Conservation (phyloP, 768 basidiomycete genomes). For the Serendipita vermifera region DNA sequence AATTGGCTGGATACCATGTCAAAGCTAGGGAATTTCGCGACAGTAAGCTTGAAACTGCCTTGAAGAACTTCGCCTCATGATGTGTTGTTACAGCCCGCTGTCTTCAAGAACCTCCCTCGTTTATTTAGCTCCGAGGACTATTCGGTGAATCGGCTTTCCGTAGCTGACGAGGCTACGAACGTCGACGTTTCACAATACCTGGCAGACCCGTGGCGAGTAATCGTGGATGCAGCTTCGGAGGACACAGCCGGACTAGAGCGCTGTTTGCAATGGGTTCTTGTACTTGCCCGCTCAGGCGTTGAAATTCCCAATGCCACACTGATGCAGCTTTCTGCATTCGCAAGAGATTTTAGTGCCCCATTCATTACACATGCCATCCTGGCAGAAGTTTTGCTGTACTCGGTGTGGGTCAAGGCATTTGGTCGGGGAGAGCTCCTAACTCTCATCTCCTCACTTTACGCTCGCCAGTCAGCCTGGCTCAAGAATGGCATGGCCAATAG, state of each 20-base stretch:
- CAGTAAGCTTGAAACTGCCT: slow-evolving; percentile 32
- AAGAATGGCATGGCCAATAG: slow-evolving; percentile 26
- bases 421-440: slow-evolving; percentile 47
- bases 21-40: slow-evolving; percentile 22
- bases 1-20: slow-evolving; percentile 44
- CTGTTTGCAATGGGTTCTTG: slow-evolving; percentile 45
- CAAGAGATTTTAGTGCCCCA: slow-evolving; percentile 27
- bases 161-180: slow-evolving; percentile 23
- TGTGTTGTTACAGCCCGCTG: slow-evolving; percentile 9
- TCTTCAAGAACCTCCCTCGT: slow-evolving; percentile 29
- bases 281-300: slow-evolving; percentile 51
- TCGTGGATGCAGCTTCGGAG: slow-evolving; percentile 32
- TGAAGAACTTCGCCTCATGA: neutral
- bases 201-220: slow-evolving; percentile 44
- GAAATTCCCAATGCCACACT: slow-evolving; percentile 44
- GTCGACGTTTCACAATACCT: slow-evolving; percentile 21
- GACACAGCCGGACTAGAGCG: slow-evolving; percentile 32
- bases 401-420: slow-evolving; percentile 48
- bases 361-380: slow-evolving; percentile 38
- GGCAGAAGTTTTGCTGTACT: slow-evolving; percentile 39
- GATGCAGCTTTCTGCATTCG: slow-evolving; percentile 33
- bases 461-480: slow-evolving; percentile 31
- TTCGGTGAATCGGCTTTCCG: slow-evolving; percentile 28
- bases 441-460: slow-evolving; percentile 37
- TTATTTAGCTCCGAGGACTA: slow-evolving; percentile 46